phyloP scores from a whole-genome alignment of 2,329 filamentous ascomycete genomes.

The Penicillium vulpinum region DNA sequence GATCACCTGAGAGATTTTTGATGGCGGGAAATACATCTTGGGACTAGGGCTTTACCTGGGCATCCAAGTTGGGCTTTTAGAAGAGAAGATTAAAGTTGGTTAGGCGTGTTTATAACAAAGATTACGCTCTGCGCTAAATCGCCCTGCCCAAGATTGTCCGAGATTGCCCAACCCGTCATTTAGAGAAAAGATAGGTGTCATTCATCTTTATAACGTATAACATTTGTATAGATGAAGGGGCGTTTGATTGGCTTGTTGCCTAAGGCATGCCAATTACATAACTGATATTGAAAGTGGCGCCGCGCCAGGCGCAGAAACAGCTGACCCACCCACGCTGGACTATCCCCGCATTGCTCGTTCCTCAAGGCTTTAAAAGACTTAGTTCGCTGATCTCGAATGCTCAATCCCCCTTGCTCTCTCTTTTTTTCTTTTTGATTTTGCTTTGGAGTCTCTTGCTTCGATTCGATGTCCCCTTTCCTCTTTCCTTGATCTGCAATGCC shows the following conservation, averaged over 20 bases:
- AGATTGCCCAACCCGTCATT: background rate
- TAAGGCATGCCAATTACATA: background rate
- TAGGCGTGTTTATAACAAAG: background rate
- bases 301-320: conserved; percentile 14
- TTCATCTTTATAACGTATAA: background rate
- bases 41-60: background rate
- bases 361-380: conserved; percentile 11
- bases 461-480: conserved; percentile 38
- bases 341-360: conserved; percentile 33
- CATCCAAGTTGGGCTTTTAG: background rate
- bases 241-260: background rate
- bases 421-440: conserved; percentile 11
- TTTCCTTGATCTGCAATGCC: conserved; percentile 49
- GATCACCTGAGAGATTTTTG: background rate
- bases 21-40: background rate
- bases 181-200: background rate
- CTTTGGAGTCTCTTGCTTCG: conserved; percentile 16
- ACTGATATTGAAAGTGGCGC: conserved; percentile 8
- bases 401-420: conserved; percentile 26
- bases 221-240: background rate
- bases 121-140: background rate
- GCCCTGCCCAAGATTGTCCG: background rate
- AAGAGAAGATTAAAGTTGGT: background rate
- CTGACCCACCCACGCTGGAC: conserved; percentile 9
- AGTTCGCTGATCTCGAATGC: conserved; percentile 10